Percentiles rank a stretch among this genome's conserved stretches.
phyloP scores from a whole-genome alignment of 352 stramenopile genomes.

The Peronospora destructor region DNA sequence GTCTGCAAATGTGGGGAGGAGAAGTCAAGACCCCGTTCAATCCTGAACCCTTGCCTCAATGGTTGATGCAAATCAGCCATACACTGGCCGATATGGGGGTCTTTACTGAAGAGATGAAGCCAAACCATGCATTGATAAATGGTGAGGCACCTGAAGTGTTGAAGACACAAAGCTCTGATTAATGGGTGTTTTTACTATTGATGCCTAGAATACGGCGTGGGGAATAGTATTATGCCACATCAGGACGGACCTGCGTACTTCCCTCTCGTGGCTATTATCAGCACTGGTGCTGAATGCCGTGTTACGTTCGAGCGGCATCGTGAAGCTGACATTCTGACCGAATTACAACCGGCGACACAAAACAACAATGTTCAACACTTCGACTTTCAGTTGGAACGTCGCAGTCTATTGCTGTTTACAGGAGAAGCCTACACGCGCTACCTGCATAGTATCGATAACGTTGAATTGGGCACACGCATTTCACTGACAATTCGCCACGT shows the following conservation, averaged over 20 bases:
- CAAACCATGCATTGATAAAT: conserved; percentile 73
- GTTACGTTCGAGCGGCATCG: conserved; percentile 61
- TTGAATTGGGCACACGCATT: conserved; percentile 38
- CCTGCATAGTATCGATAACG: conserved; percentile 56
- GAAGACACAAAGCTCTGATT: not conserved
- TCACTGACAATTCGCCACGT: conserved; percentile 58
- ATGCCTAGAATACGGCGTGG: conserved; percentile 48
- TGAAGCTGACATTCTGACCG: conserved; percentile 3
- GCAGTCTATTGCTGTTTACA: conserved; percentile 56
- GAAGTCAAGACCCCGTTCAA: conserved; percentile 49
- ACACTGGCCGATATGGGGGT: conserved; percentile 43
- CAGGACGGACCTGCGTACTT: conserved; percentile 66
- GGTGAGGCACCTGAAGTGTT: conserved; percentile 19
- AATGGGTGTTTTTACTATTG: not conserved
- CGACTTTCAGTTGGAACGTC: conserved; percentile 38
- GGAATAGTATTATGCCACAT: conserved; percentile 62
- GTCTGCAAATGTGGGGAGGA: conserved; percentile 66
- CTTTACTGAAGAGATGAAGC: conserved; percentile 38
- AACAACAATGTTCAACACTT: conserved; percentile 17
- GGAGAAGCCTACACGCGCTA: conserved; percentile 49
- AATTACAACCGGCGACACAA: not conserved
- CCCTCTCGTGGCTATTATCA: conserved; percentile 63
- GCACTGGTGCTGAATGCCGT: conserved; percentile 40
- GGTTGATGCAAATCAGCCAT: conserved; percentile 47
- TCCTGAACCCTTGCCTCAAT: conserved; percentile 37